phyloP scores from a whole-genome alignment of 805 yeast species.

The Yamadazyma tumulicola region DNA sequence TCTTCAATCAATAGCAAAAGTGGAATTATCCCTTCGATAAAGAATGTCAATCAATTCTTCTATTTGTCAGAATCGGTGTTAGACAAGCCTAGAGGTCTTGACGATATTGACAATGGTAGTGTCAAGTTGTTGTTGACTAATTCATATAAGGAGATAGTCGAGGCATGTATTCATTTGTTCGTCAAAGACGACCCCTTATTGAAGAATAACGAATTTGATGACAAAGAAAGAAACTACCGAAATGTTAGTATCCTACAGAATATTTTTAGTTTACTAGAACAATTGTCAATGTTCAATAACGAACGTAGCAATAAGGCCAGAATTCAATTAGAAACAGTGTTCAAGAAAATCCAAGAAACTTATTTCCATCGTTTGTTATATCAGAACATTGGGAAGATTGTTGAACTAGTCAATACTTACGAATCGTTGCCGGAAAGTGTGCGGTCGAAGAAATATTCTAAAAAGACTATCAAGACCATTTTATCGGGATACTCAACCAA shows the following conservation, averaged over 20 bases:
- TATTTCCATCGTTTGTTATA: slow-evolving; percentile 32
- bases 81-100: slow-evolving; percentile 18
- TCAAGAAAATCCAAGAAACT: slow-evolving; percentile 23
- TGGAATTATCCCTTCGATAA: slow-evolving; percentile 32
- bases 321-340: slow-evolving; percentile 22
- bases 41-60: slow-evolving; percentile 31
- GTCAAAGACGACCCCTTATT: slow-evolving; percentile 41
- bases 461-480: slow-evolving; percentile 55
- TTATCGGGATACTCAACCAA: slow-evolving; percentile 52
- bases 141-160: slow-evolving; percentile 32
- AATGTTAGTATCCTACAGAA: slow-evolving; percentile 41
- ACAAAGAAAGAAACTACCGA: slow-evolving; percentile 38
- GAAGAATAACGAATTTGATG: slow-evolving; percentile 42
- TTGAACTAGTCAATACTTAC: slow-evolving; percentile 61
- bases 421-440: slow-evolving; percentile 50
- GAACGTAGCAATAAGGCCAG: slow-evolving; percentile 22
- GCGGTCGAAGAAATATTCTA: slow-evolving; percentile 61
- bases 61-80: slow-evolving; percentile 31
- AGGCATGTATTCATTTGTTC: slow-evolving; percentile 33
- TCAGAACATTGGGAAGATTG: slow-evolving; percentile 63
- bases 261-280: slow-evolving; percentile 32
- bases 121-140: slow-evolving; percentile 23
- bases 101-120: slow-evolving; percentile 15
- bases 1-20: slow-evolving; percentile 34
- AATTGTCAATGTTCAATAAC: slow-evolving; percentile 21